Evolutionary conservation across 2,329 filamentous ascomycete genomes (phyloP), one percentile per base, ranked within the genome.

Genomic region (Alternaria sp.): DNA sequence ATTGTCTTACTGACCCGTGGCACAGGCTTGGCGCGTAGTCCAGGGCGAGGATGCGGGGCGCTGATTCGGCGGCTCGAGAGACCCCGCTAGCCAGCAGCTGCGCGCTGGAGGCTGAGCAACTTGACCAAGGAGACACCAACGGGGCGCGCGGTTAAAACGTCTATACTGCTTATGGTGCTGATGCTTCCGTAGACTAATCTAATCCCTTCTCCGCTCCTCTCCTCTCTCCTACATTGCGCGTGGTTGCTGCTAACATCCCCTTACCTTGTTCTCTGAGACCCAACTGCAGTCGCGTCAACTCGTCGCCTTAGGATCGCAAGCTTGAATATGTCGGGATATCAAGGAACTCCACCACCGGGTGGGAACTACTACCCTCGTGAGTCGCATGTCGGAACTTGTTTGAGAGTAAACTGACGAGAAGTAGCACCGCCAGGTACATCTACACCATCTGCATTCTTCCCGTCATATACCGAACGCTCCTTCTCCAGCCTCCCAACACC

Each of bases 301-400:
- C 25, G 40, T 36, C 17, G 23, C 32, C 21, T 13, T 26, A 25
- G 19, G 13, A 44, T 28, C 17, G 52, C 13, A 25, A 54, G 32
- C 52, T 54, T 32, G 57, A 67, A 26, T 40, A 78, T 78, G 74
- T 78, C 77, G 26, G 73, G 74, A 61, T 75, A 66, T 47, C 68
- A 74, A 54, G 66, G 68, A 60, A 77, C 68, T 51, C 77, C 77
- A 60, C 76, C 77, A 40, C 74, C 77, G 9, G 69, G 73, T 54
- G 77, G 77, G 15, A 77, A 78, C 59, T 80, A 78, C 61, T 80
- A 79, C 55, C 76, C 77, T 66, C 70, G 74, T 77, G 62, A 71
- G 74, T 71, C 54, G 47, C 54, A 13, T 40, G 51, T 23, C 28
- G 25, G 10, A 17, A 9, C 6, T 3, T n/a, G 21, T 28, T 13